These are phyloP conservation scores for Cryphonectria japonica DNA, from an alignment of 2,329 filamentous ascomycete genomes.

Conservation along the genomic window DNA sequence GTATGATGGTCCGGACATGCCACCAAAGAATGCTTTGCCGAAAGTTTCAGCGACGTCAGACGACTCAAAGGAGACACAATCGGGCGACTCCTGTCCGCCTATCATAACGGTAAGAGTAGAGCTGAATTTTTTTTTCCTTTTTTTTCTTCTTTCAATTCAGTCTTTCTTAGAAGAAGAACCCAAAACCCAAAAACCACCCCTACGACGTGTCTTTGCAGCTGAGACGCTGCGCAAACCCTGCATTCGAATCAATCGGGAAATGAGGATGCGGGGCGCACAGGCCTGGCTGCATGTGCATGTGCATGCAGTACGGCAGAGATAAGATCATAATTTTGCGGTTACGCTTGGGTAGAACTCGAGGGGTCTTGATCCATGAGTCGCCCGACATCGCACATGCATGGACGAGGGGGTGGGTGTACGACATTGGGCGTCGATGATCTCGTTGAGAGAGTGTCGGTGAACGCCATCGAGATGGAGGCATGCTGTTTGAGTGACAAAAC, in stretches of 20 bases:
- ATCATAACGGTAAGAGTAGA: neutral
- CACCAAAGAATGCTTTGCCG: neutral
- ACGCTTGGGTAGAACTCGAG: neutral
- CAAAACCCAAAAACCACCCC: neutral
- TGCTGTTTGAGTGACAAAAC: neutral
- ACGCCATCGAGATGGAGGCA: neutral
- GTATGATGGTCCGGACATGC: neutral
- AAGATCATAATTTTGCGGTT: neutral
- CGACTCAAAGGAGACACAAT: neutral
- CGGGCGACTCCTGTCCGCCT: neutral
- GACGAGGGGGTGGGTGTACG: neutral
- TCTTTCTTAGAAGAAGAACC: neutral
- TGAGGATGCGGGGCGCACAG: slow-evolving; percentile 1
- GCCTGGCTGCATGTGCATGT: slow-evolving; percentile 2
- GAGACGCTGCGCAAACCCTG: neutral
- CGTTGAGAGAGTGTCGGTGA: slow-evolving; percentile 9
- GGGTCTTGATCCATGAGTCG: neutral
- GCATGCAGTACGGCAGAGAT: slow-evolving; percentile 7
- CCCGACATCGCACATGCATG: neutral
- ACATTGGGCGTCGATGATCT: slow-evolving; percentile 4
- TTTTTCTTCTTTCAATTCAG: too few species aligned
- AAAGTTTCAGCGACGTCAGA: slow-evolving; percentile 3
- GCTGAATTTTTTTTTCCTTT: too few species aligned
- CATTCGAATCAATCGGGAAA: neutral
- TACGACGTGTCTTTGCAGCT: slow-evolving; percentile 9